These are phyloP conservation scores for Lathyrus sativus DNA, from an alignment of 306 rosid species.

Conservation along the genomic window DNA sequence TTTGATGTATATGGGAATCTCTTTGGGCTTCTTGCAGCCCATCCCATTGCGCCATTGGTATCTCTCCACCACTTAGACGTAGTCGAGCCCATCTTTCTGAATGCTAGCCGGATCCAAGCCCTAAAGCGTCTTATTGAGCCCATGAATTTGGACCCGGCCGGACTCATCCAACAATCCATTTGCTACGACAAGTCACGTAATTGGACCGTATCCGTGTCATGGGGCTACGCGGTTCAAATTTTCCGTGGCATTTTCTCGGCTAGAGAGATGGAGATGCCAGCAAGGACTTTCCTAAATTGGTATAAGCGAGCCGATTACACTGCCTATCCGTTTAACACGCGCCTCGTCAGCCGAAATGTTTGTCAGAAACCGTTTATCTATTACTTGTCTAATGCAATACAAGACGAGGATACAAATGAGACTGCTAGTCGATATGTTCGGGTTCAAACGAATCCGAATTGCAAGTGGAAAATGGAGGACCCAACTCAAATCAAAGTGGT, in stretches of 20 bases:
- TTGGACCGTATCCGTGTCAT: constrained; percentile 71
- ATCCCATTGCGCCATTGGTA: constrained; percentile 66
- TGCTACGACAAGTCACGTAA: constrained; percentile 60
- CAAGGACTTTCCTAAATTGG: constrained; percentile 72
- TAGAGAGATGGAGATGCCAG: constrained; percentile 70
- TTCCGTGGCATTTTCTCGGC: constrained; percentile 53
- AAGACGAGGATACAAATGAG: not conserved
- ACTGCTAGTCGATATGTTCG: constrained; percentile 47
- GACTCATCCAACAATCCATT: constrained; percentile 71
- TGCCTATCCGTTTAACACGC: constrained; percentile 59
- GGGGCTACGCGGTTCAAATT: constrained; percentile 86
- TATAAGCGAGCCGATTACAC: constrained; percentile 51
- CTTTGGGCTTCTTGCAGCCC: constrained; percentile 77
- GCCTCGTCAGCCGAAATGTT: constrained; percentile 41
- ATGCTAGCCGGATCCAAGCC: constrained; percentile 50
- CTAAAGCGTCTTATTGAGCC: constrained; percentile 49
- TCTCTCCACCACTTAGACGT: constrained; percentile 78
- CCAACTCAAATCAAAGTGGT: constrained; percentile 51
- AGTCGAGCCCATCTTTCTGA: constrained; percentile 71
- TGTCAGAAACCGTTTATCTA: constrained; percentile 66
- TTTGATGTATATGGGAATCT: constrained; percentile 73
- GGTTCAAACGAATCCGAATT: constrained; percentile 32
- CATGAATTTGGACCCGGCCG: constrained; percentile 58
- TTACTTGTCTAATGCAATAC: constrained; percentile 38
- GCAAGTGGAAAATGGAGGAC: constrained; percentile 65